A percentile compares a stretch with the other conserved stretches of the same genome.
Evolutionary conservation across 192 early-diverging fungal genomes (phyloP).

Genomic region (Entrophospora sp.): DNA sequence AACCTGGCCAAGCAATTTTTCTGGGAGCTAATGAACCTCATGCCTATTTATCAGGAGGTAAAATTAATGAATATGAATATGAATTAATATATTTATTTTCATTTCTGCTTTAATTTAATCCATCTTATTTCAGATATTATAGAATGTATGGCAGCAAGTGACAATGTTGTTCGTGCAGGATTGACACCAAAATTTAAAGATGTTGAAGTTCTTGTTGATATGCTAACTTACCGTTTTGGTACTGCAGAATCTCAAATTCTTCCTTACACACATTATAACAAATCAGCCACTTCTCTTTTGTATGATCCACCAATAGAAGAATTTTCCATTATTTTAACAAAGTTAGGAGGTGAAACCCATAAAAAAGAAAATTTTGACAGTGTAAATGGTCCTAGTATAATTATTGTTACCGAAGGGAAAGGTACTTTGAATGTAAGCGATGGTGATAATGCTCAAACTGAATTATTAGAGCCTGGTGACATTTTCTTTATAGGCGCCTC

Average conservation of each 20-base stretch:
- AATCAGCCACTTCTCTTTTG: constrained; percentile 41
- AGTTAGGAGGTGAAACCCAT: constrained; percentile 30
- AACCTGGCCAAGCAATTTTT: constrained; percentile 85
- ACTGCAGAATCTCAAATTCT: constrained; percentile 76
- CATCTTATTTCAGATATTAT: constrained; percentile 66
- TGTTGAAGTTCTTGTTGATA: constrained; percentile 77
- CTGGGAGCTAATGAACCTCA: constrained; percentile 96
- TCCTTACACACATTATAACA: constrained; percentile 43
- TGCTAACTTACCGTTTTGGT: constrained; percentile 85
- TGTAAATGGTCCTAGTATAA: constrained; percentile 72
- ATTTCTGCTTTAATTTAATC: not conserved
- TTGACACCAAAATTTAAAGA: constrained; percentile 98
- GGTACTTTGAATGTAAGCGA: constrained; percentile 44
- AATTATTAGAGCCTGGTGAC: constrained; percentile 4
- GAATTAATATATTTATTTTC: not conserved
- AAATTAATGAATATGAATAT: not conserved
- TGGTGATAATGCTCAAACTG: not conserved
- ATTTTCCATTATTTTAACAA: constrained; percentile 74
- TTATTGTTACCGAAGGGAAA: constrained; percentile 73
- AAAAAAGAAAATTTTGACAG: constrained; percentile 46
- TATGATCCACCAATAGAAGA: constrained; percentile 97
- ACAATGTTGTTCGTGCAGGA: constrained; percentile 95
- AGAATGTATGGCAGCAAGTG: constrained; percentile 97
- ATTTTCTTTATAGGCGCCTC: constrained; percentile 13
- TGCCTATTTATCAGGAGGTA: constrained; percentile 88